A percentile compares a stretch with the other conserved stretches of the same genome.
Evolutionary conservation across 2,329 filamentous ascomycete species (phyloP).

Genomic region (Fusarium duplospermum): DNA sequence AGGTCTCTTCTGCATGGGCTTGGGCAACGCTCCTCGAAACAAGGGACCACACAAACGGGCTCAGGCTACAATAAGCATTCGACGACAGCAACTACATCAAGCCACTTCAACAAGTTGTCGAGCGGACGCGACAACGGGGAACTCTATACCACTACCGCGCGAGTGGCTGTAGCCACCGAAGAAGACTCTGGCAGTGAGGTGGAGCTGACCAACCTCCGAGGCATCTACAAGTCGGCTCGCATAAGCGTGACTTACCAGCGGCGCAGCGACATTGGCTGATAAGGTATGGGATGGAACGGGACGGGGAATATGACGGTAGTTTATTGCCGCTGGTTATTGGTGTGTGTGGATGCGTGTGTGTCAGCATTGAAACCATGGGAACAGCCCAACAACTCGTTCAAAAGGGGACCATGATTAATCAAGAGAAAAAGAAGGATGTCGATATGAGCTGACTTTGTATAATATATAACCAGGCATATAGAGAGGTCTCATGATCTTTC

Average conservation of each 20-base stretch:
- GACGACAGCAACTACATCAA: slow-evolving; percentile 7
- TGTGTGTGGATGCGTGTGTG: neutral
- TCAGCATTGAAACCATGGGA: neutral
- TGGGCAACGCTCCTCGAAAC: slow-evolving; percentile 28
- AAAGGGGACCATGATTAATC: neutral
- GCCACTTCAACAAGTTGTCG: slow-evolving; percentile 36
- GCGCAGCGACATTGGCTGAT: slow-evolving; percentile 13
- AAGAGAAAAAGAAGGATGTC: neutral
- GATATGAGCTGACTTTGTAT: neutral
- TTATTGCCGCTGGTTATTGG: neutral
- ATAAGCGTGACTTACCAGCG: slow-evolving; percentile 35
- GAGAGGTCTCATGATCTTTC: neutral
- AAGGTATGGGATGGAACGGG: neutral
- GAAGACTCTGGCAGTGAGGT: slow-evolving; percentile 41
- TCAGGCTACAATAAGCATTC: slow-evolving; percentile 32
- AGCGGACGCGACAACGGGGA: slow-evolving; percentile 31
- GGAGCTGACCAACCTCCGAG: slow-evolving; percentile 35
- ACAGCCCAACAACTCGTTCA: neutral
- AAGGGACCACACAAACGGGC: slow-evolving; percentile 20
- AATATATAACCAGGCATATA: neutral
- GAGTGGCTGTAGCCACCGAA: slow-evolving; percentile 20
- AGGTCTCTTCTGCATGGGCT: slow-evolving; percentile 35
- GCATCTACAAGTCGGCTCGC: slow-evolving; percentile 40
- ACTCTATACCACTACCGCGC: slow-evolving; percentile 15
- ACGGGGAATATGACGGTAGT: neutral